A percentile compares a stretch with the other conserved stretches of the same genome.
These are phyloP conservation scores for Chrysoporthe deuterocubensis DNA, from an alignment of 2,329 filamentous ascomycete genomes.

Conservation along the genomic window DNA sequence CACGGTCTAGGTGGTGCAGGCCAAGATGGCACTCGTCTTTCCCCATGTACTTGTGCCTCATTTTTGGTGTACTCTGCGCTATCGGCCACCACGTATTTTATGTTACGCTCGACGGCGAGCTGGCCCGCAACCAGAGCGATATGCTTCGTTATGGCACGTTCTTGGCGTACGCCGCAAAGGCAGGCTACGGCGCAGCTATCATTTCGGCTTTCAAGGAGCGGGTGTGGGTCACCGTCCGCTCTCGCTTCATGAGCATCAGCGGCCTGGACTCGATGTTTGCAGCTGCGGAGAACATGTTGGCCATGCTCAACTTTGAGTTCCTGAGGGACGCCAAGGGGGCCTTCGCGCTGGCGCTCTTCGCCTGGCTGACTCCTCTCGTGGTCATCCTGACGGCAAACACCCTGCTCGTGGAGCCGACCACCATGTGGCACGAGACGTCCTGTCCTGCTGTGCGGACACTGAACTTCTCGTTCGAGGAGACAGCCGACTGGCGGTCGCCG, in stretches of 20 bases:
- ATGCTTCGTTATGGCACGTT: conserved; percentile 46
- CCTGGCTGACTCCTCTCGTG: conserved; percentile 36
- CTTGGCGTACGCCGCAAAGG: conserved; percentile 45
- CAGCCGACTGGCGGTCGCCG: conserved; percentile 34
- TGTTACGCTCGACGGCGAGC: conserved; percentile 37
- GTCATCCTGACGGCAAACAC: conserved; percentile 37
- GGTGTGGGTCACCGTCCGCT: conserved; percentile 36
- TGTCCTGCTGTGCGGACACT: conserved; percentile 35
- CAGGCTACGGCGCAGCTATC: conserved; percentile 42
- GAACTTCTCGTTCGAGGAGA: conserved; percentile 36
- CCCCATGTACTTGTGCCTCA: conserved; percentile 43
- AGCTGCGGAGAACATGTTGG: conserved; percentile 42
- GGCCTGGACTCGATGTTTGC: conserved; percentile 42
- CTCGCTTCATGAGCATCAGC: conserved; percentile 33
- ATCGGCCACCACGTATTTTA: conserved; percentile 46
- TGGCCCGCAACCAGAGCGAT: conserved; percentile 40
- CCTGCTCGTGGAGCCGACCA: conserved; percentile 34
- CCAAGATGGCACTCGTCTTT: conserved; percentile 31
- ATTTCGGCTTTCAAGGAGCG: conserved; percentile 35
- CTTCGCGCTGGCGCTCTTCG: conserved; percentile 32
- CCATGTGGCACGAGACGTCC: conserved; percentile 22
- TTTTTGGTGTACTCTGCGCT: conserved; percentile 43
- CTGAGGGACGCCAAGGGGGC: conserved; percentile 49
- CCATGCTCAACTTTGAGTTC: conserved; percentile 58
- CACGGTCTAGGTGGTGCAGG: conserved; percentile 7